These are phyloP conservation scores for Epichloe gansuensis DNA, from an alignment of 2,329 filamentous ascomycete genomes.

Conservation along the genomic window DNA sequence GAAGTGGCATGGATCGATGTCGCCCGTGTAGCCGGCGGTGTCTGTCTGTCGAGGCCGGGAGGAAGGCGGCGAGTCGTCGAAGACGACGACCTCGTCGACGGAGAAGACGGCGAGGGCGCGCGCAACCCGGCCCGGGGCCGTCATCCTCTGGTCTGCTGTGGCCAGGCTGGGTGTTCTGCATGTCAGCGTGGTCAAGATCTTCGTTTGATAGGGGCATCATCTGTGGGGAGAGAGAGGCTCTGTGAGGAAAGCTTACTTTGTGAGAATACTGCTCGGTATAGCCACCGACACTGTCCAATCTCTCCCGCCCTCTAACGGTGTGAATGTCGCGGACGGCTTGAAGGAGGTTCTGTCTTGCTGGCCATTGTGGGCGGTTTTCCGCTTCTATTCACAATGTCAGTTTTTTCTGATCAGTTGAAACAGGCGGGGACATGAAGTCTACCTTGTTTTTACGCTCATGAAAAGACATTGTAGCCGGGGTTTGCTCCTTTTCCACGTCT, in stretches of 20 bases:
- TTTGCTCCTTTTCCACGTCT: not conserved
- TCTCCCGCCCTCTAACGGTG: slow-evolving; percentile 47
- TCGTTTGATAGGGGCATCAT: not conserved
- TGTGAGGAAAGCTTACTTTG: slow-evolving; percentile 41
- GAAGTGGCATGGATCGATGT: slow-evolving; percentile 67
- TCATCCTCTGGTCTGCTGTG: slow-evolving; percentile 64
- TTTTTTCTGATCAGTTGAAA: not conserved
- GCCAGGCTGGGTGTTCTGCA: slow-evolving; percentile 38
- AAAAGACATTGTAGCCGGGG: slow-evolving; percentile 17
- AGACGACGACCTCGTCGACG: slow-evolving; percentile 74
- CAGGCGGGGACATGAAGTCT: not conserved
- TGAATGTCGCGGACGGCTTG: slow-evolving; percentile 58
- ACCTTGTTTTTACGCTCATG: slow-evolving; percentile 23
- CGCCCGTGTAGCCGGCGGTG: slow-evolving; percentile 49
- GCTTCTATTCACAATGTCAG: slow-evolving; percentile 28
- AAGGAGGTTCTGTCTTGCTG: slow-evolving; percentile 31
- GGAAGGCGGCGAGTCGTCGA: slow-evolving; percentile 51
- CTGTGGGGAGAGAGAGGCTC: not conserved
- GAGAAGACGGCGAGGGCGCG: slow-evolving; percentile 73
- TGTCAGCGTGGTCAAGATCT: not conserved
- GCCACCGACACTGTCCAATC: slow-evolving; percentile 68
- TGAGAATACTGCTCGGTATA: slow-evolving; percentile 64
- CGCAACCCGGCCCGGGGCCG: slow-evolving; percentile 62
- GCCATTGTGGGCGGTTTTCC: slow-evolving; percentile 33
- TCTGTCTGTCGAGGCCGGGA: slow-evolving; percentile 35